These are phyloP conservation scores for Colletotrichum camelliae DNA, from an alignment of 2,329 filamentous ascomycete genomes.

Conservation along the genomic window DNA sequence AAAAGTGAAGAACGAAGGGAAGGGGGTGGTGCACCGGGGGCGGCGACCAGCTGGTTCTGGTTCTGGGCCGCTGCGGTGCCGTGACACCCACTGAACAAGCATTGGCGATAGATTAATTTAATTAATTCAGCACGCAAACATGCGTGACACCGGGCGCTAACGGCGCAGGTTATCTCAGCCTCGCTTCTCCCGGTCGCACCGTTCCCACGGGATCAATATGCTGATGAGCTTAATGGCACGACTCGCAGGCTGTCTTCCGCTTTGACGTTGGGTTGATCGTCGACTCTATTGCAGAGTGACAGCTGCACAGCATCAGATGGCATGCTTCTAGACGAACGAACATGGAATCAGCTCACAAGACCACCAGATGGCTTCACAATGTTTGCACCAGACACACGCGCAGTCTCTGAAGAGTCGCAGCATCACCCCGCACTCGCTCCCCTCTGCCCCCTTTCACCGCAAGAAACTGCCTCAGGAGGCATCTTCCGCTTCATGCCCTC, in stretches of 20 bases:
- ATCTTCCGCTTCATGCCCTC: not conserved
- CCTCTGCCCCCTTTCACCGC: not conserved
- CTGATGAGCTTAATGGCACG: slow-evolving; percentile 10
- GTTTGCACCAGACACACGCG: not conserved
- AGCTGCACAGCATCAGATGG: not conserved
- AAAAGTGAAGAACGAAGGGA: not conserved
- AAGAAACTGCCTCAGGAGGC: not conserved
- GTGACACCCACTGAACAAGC: slow-evolving; percentile 16
- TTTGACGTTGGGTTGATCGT: not conserved
- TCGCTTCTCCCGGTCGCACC: not conserved
- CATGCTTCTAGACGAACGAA: not conserved
- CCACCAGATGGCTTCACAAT: not conserved
- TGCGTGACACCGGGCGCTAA: not conserved
- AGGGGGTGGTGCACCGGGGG: not conserved
- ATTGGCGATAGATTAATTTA: slow-evolving; percentile 11
- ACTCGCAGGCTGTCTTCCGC: not conserved
- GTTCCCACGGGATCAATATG: not conserved
- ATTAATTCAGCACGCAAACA: not conserved
- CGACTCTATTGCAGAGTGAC: not conserved
- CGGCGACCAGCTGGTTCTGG: not conserved
- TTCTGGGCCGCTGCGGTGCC: not conserved
- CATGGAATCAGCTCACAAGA: not conserved
- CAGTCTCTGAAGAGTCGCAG: not conserved
- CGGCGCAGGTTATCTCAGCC: not conserved
- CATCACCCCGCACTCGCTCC: not conserved